Base-by-base conservation (phyloP, 495 filamentous ascomycete species). In the Penicillium waksmanii region DNA sequence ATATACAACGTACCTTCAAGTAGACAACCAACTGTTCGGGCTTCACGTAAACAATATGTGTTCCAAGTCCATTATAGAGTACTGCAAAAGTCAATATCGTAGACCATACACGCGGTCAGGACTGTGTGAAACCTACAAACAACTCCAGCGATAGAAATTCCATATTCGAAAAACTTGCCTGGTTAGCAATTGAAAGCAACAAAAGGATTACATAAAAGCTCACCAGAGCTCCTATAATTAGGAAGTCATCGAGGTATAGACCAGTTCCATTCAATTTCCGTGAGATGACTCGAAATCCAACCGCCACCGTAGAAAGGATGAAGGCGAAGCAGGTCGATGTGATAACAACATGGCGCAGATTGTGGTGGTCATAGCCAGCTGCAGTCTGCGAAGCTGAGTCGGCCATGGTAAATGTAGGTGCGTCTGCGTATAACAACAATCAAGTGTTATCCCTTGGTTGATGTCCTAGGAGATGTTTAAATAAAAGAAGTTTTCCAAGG, bases 311-410 rank as follows among this genome's bases (percentile, higher is more conserved):
- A 13, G 66, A 69, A 44, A 69, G 42, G 3, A 66, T 66, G 40
- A 69, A 66, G 2, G 66, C 64, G 36, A 69, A 66, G 42, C 64
- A 69, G 8, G 66, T 66, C 18, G 66, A 56, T 3, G 64, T 69
- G 15, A 69, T 62, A 33, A 69, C 60, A 25, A 69, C 64, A 66
- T 69, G 63, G 3, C 61, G 64, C n/a, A 69, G 43, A 21, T 69
- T 66, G 19, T 64, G 59, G 40, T 66, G 63, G 21, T 62, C 56
- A 43, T 60, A 56, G 8, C 62, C 66, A 47, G 57, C 50, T 12
- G 33, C 12, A n/a, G 15, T 49, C 49, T 58, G 50, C 11, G 44
- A 51, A 50, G 44, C 12, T 2, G 53, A 43, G 17, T 19, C 42
- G 17, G 42, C 17, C 42, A 44, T 44, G n/a, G 17, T 44, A 7